Evolutionary conservation across 2,329 filamentous ascomycete species (phyloP).

Genomic region (Tolypocladium guangdongense): DNA sequence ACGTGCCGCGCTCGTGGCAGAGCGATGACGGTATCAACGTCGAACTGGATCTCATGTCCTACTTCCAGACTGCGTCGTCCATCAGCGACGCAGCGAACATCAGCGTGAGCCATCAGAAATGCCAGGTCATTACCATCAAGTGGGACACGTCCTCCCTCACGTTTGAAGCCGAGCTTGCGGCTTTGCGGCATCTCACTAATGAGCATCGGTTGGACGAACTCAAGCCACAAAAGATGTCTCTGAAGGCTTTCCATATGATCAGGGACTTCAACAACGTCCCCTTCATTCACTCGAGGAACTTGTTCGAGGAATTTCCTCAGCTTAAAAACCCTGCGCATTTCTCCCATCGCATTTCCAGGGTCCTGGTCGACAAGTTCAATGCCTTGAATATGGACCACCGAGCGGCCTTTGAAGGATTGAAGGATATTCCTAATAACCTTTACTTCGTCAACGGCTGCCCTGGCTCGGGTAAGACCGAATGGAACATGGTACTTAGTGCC

Average conservation of each 20-base stretch:
- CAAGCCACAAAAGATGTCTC: slow-evolving; percentile 9
- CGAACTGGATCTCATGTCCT: slow-evolving; percentile 44
- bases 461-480: slow-evolving; percentile 36
- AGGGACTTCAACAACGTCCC: slow-evolving; percentile 14
- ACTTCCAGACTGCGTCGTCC: slow-evolving; percentile 49
- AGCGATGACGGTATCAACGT: slow-evolving; percentile 10
- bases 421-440: slow-evolving; percentile 28
- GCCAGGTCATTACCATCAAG: slow-evolving; percentile 13
- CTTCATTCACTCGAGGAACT: slow-evolving; percentile 11
- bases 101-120: slow-evolving; percentile 4
- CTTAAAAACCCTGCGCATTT: slow-evolving; percentile 15
- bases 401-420: slow-evolving; percentile 22
- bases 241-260: slow-evolving; percentile 21
- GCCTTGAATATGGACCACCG: slow-evolving; percentile 27
- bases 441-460: slow-evolving; percentile 35
- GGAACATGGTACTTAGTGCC: slow-evolving; percentile 30
- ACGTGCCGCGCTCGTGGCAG: slow-evolving; percentile 19
- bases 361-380: slow-evolving; percentile 17
- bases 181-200: slow-evolving; percentile 14
- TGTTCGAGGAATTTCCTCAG: slow-evolving; percentile 20
- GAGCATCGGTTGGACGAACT: slow-evolving; percentile 8
- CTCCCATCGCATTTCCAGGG: slow-evolving; percentile 10
- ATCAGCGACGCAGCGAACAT: slow-evolving; percentile 10
- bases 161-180: slow-evolving; percentile 22
- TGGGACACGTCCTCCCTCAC: slow-evolving; percentile 17